Percentiles rank a stretch among this genome's conserved stretches.
These are phyloP conservation scores for Apostasia ramifera DNA, from an alignment of 106 monocot species.

Conservation along the genomic window DNA sequence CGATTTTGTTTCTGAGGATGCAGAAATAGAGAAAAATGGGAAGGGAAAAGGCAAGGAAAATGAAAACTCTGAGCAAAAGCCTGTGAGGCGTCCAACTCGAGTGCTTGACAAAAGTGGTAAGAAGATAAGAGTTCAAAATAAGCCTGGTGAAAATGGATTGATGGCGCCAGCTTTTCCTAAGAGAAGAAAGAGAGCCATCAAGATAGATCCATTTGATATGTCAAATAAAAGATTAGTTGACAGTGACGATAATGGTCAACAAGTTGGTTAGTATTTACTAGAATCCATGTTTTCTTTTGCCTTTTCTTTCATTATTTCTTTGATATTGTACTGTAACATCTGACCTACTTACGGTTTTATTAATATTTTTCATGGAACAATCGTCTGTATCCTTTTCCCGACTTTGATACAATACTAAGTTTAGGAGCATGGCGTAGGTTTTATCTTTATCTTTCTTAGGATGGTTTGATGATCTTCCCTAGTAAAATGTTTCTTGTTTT, in stretches of 20 bases:
- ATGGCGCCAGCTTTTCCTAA: slow-evolving; percentile 14
- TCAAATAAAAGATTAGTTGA: slow-evolving; percentile 74
- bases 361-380: too few species aligned
- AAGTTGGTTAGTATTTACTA: slow-evolving; percentile 26
- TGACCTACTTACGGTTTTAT: too few species aligned
- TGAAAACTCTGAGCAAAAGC: slow-evolving; percentile 11
- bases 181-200: slow-evolving; percentile 51
- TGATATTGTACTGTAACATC: too few species aligned
- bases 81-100: slow-evolving; percentile 12
- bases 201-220: slow-evolving; percentile 58
- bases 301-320: slow-evolving; percentile 3
- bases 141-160: slow-evolving; percentile 18
- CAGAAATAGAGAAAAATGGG: slow-evolving; percentile 4
- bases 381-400: too few species aligned
- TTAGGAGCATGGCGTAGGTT: too few species aligned
- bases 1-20: background rate
- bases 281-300: background rate
- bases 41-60: slow-evolving; percentile 8
- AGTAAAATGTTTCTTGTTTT: too few species aligned
- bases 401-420: too few species aligned
- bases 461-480: too few species aligned
- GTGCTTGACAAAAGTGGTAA: slow-evolving; percentile 39
- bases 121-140: slow-evolving; percentile 34
- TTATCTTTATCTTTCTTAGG: too few species aligned
- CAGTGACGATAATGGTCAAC: slow-evolving; percentile 22